phyloP scores from a whole-genome alignment of 202 grass and related monocot species.

The Digitaria exilis region DNA sequence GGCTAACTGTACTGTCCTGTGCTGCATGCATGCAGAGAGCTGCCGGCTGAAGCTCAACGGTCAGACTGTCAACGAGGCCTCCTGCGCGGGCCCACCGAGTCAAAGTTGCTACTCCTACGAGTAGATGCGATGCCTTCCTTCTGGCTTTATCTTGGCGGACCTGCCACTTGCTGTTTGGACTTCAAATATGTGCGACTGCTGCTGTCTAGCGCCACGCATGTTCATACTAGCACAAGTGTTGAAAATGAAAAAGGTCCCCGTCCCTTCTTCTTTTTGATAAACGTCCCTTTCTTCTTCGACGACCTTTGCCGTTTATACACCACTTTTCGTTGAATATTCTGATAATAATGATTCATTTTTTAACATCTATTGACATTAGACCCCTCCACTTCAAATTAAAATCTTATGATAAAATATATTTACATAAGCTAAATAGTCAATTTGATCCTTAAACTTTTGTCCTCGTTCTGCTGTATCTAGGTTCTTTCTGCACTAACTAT shows the following conservation, averaged over 20 bases:
- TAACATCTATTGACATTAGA: neutral
- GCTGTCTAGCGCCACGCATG: neutral
- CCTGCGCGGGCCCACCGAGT: neutral
- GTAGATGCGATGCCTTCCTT: too few species aligned
- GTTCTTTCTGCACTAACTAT: too few species aligned
- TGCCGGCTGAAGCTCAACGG: neutral
- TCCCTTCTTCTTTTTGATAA: too few species aligned
- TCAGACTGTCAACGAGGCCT: constrained; percentile 19
- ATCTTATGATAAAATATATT: neutral
- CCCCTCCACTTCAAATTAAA: neutral
- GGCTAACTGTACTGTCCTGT: neutral
- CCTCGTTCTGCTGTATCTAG: too few species aligned
- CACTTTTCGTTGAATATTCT: neutral
- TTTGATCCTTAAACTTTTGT: too few species aligned
- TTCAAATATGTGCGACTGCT: neutral
- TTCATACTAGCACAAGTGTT: neutral
- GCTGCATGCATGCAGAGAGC: neutral
- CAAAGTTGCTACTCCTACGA: neutral
- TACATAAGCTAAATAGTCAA: neutral
- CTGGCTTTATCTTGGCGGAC: neutral
- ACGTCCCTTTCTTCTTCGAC: neutral
- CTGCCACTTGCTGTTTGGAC: neutral
- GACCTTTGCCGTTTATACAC: neutral
- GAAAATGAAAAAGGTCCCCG: neutral
- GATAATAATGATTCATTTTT: neutral